Evolutionary conservation across 176 grass and related monocot species (phyloP), one percentile per base, ranked within the genome.

Genomic region (Phragmites australis): DNA sequence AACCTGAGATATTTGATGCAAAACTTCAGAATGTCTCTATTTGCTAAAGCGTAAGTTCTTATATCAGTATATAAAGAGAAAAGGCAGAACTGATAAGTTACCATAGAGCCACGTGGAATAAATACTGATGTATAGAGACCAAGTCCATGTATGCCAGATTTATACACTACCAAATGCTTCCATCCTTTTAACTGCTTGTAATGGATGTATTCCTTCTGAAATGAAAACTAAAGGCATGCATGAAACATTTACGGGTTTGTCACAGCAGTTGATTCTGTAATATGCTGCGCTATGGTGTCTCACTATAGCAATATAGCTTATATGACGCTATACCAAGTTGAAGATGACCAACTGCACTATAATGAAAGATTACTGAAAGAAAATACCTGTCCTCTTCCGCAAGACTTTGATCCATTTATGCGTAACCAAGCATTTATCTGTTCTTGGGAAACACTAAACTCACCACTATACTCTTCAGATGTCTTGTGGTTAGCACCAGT

Each of bases 121-220:
- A 93, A 94, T 57, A 87, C 73, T 16, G 88, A 94, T 68, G 96
- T 98, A 72, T 98, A 98, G 18, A 98, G 85, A 81, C 96, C 96
- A 81, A 98, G 96, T 51, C 85, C 92, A 81, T 98, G 96, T 76
- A 98, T 98, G 66, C 92, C 81, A 68, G 90, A 98, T 93, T 94
- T 98, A 66, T 93, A 98, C 3, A 94, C 90, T 48, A 98, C 88
- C 86, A 98, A 91, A 89, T 98, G 72, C 53, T 98, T 94, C 90
- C 86, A 93, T 81, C 87, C 86, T 65, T 91, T 89, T 39, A 82
- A 84, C 72, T 94, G 88, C 57, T 92, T 94, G 53, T 89, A 94
- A 54, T 86, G 79, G 74, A 87, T 72, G 62, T 90, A 97, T 79
- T 93, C 90, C 59, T 90, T 97, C 93, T 97, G 72, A 88, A 81